These are phyloP conservation scores for Spiraea crenata DNA, from an alignment of 331 rosid species.

Conservation along the genomic window DNA sequence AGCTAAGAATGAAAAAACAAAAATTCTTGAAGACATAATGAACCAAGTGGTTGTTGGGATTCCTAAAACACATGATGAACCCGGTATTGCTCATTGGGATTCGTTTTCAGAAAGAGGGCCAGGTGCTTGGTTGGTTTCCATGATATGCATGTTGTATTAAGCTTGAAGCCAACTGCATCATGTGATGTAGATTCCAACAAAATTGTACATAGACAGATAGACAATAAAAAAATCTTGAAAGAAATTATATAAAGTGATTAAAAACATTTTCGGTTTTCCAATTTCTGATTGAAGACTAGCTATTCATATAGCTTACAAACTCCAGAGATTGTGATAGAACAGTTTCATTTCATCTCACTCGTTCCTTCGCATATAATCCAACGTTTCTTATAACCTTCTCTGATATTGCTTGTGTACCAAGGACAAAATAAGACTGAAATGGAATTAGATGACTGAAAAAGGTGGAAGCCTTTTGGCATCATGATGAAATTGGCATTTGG, in stretches of 20 bases:
- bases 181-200: constrained; percentile 15
- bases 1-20: too few species aligned
- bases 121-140: constrained; percentile 11
- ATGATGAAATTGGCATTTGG: constrained; percentile 3
- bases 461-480: constrained; percentile 7
- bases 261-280: too few species aligned
- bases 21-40: too few species aligned
- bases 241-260: too few species aligned
- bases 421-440: neutral
- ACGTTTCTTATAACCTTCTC: too few species aligned
- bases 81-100: neutral
- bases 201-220: neutral
- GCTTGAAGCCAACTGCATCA: neutral
- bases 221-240: too few species aligned
- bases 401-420: too few species aligned
- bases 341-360: too few species aligned
- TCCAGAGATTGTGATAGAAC: too few species aligned
- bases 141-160: constrained; percentile 5
- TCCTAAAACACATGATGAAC: neutral
- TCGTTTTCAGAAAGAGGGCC: neutral
- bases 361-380: too few species aligned
- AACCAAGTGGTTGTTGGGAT: neutral
- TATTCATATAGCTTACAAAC: too few species aligned
- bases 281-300: too few species aligned
- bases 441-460: constrained; percentile 15